phyloP scores from a whole-genome alignment of 805 yeast species.

The Yarrowia yakushimensis region DNA sequence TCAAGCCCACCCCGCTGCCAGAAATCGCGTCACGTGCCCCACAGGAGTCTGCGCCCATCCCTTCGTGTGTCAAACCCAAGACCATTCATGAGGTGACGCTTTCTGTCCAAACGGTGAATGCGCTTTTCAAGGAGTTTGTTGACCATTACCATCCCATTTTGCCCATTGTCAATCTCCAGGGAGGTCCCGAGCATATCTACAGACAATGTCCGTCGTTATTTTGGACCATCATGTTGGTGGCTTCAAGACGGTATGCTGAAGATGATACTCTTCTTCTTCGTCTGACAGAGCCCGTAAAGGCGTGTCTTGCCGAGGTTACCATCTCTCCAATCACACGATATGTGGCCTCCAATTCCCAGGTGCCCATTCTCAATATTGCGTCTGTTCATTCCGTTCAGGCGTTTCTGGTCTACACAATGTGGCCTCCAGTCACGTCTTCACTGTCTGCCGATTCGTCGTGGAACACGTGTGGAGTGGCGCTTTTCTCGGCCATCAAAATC shows the following conservation, averaged over 20 bases:
- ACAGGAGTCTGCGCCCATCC: not conserved
- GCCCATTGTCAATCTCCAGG: conserved; percentile 78
- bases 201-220: conserved; percentile 80
- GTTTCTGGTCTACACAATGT: conserved; percentile 75
- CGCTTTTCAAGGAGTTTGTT: conserved; percentile 66
- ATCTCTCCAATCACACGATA: conserved; percentile 86
- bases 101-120: conserved; percentile 55
- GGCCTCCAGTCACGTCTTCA: conserved; percentile 97
- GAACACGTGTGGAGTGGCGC: conserved; percentile 91
- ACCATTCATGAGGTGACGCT: conserved; percentile 65
- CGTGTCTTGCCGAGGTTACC: conserved; percentile 78
- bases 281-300: conserved; percentile 66
- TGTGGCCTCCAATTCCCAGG: conserved; percentile 53
- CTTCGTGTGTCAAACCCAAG: conserved; percentile 56
- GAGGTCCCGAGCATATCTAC: conserved; percentile 80
- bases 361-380: conserved; percentile 80
- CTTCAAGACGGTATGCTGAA: conserved; percentile 58
- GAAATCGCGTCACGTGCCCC: not conserved
- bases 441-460: conserved; percentile 93
- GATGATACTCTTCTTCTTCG: conserved; percentile 48
- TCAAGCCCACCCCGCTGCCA: not conserved
- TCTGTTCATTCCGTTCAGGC: conserved; percentile 95
- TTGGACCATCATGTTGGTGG: conserved; percentile 89
- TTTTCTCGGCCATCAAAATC: conserved; percentile 86
- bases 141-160: conserved; percentile 76